phyloP scores from a whole-genome alignment of 331 rosid genomes.

The Saraca asoca region DNA sequence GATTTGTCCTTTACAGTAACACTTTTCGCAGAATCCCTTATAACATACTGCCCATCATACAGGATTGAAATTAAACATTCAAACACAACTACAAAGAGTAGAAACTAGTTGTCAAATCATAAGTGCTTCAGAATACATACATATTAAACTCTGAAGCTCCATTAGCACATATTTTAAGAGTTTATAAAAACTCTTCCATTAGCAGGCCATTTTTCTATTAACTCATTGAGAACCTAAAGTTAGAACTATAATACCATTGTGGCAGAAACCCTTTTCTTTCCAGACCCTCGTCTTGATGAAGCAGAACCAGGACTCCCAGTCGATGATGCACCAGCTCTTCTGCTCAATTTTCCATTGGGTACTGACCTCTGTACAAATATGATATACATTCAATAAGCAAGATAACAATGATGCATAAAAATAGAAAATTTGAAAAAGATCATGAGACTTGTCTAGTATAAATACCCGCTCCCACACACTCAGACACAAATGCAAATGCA shows the following conservation, averaged over 20 bases:
- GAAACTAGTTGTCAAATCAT: slow-evolving; percentile 4
- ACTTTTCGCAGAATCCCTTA: slow-evolving; percentile 47
- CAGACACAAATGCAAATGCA: background rate
- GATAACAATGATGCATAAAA: background rate
- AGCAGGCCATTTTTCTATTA: no score
- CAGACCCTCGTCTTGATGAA: slow-evolving; percentile 56
- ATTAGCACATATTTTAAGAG: slow-evolving; percentile 7
- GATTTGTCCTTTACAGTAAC: slow-evolving; percentile 44
- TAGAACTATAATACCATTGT: slow-evolving; percentile 48
- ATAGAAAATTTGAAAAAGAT: slow-evolving; percentile 20
- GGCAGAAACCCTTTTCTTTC: slow-evolving; percentile 60
- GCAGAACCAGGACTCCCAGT: slow-evolving; percentile 50
- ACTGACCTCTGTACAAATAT: slow-evolving; percentile 47
- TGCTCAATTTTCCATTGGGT: slow-evolving; percentile 59
- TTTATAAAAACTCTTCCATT: slow-evolving; percentile 15
- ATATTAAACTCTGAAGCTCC: no score
- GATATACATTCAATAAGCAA: slow-evolving; percentile 26
- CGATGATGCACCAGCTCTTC: slow-evolving; percentile 48
- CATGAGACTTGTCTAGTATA: slow-evolving; percentile 18
- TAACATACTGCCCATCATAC: slow-evolving; percentile 51
- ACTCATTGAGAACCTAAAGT: no score
- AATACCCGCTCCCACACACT: slow-evolving; percentile 6
- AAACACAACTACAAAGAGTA: background rate
- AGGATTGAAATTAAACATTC: slow-evolving; percentile 21
- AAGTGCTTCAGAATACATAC: background rate